Evolutionary conservation across 2,329 filamentous ascomycete species (phyloP).

Genomic region (Rutstroemia sp.): DNA sequence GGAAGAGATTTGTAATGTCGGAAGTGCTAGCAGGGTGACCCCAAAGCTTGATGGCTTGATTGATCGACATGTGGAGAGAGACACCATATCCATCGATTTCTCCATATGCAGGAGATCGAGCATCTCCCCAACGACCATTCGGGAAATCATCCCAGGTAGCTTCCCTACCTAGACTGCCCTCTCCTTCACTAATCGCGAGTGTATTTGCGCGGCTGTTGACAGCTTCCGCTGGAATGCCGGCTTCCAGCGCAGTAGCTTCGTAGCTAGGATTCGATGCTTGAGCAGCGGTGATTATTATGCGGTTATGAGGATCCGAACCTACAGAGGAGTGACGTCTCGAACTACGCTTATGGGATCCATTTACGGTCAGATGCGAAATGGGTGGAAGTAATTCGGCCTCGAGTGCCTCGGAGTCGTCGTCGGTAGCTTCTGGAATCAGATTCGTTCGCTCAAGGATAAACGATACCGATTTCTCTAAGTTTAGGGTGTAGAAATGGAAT

Average conservation of each 20-base stretch:
- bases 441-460: constrained; percentile 81
- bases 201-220: constrained; percentile 77
- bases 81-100: constrained; percentile 98
- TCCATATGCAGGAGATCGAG: constrained; percentile 85
- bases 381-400: constrained; percentile 33
- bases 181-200: constrained; percentile 87
- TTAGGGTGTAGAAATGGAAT: constrained; percentile 97
- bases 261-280: constrained; percentile 52
- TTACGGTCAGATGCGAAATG: constrained; percentile 25
- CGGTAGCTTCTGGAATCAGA: constrained; percentile 61
- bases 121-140: constrained; percentile 92
- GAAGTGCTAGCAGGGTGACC: constrained; percentile 60
- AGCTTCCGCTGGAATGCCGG: constrained; percentile 64
- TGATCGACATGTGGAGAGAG: constrained; percentile 84
- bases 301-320: constrained; percentile 79
- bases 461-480: constrained; percentile 90
- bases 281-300: constrained; percentile 69
- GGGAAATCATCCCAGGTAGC: constrained; percentile 99
- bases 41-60: constrained; percentile 79
- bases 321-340: constrained; percentile 42
- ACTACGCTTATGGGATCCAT: constrained; percentile 5
- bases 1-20: constrained; percentile 77
- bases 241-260: constrained; percentile 71
- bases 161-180: constrained; percentile 81
- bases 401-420: constrained; percentile 36